These are phyloP conservation scores for Parascedosporium putredinis DNA, from an alignment of 2,329 filamentous ascomycete genomes.

Conservation along the genomic window DNA sequence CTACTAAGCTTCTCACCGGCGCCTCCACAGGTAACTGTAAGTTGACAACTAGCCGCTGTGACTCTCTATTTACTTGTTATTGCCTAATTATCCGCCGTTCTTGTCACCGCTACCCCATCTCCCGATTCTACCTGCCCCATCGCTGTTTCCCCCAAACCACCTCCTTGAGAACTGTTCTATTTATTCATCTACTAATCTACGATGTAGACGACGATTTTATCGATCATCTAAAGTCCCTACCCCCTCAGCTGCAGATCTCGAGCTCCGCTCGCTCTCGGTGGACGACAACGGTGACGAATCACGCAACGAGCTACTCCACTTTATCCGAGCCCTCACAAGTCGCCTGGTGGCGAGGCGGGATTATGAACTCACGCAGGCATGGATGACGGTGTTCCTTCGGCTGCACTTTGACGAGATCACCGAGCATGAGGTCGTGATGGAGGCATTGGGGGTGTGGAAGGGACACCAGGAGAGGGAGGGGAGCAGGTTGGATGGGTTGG, in stretches of 20 bases:
- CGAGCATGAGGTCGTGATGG: slow-evolving; percentile 42
- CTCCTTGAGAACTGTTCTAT: background rate
- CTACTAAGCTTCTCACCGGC: slow-evolving; percentile 43
- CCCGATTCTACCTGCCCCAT: too few relatives aligned
- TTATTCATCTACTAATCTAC: slow-evolving; percentile 13
- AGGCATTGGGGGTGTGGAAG: slow-evolving; percentile 59
- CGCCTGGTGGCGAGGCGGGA: slow-evolving; percentile 61
- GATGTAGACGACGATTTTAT: slow-evolving; percentile 54
- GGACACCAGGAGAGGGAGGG: slow-evolving; percentile 61
- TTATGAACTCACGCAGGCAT: slow-evolving; percentile 90
- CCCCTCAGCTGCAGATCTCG: slow-evolving; percentile 83
- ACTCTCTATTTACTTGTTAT: too few relatives aligned
- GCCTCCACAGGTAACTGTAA: slow-evolving; percentile 50
- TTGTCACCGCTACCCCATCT: too few relatives aligned
- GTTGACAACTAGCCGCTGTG: too few relatives aligned
- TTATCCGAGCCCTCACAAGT: slow-evolving; percentile 69
- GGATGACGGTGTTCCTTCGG: slow-evolving; percentile 90
- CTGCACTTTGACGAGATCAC: slow-evolving; percentile 56
- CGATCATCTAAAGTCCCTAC: slow-evolving; percentile 66
- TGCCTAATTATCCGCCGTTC: too few relatives aligned
- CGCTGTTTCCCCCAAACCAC: background rate
- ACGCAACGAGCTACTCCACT: slow-evolving; percentile 64
- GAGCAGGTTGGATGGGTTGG: slow-evolving; percentile 59
- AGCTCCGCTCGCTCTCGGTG: slow-evolving; percentile 67
- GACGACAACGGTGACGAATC: slow-evolving; percentile 28